Conservation (phyloP, 208 protist genomes). For the Phytomonas francai region DNA sequence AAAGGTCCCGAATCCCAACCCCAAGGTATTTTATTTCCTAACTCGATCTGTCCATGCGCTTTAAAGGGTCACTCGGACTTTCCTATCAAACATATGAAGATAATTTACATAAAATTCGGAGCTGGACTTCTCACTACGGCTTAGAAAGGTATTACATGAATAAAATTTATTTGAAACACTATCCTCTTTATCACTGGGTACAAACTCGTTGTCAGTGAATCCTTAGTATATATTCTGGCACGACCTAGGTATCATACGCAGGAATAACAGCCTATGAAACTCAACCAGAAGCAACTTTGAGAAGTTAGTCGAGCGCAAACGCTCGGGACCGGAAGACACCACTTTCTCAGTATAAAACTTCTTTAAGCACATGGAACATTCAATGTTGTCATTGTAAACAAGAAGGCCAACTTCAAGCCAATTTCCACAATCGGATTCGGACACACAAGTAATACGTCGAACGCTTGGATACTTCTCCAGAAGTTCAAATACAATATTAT, state of each 20-base stretch:
- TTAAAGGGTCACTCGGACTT: constrained; percentile 64
- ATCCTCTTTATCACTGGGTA: not conserved
- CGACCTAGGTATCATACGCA: constrained; percentile 37
- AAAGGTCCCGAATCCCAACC: not conserved
- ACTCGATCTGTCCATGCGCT: constrained; percentile 36
- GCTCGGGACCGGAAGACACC: constrained; percentile 24
- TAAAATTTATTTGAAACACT: not conserved
- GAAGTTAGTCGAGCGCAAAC: constrained; percentile 24
- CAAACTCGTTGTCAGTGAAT: constrained; percentile 20
- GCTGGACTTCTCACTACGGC: not conserved
- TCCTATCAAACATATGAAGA: constrained; percentile 62
- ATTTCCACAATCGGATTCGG: constrained; percentile 52
- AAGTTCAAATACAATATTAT: constrained; percentile 41
- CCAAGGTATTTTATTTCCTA: constrained; percentile 10
- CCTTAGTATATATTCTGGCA: constrained; percentile 59
- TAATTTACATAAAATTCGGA: constrained; percentile 29
- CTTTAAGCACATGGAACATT: constrained; percentile 44
- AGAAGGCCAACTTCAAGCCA: constrained; percentile 54
- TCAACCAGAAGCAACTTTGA: constrained; percentile 40
- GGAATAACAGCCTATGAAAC: constrained; percentile 46
- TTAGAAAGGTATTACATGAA: not conserved
- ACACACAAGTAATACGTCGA: constrained; percentile 44
- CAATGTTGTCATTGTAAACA: constrained; percentile 26
- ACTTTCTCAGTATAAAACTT: constrained; percentile 42
- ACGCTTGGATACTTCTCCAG: constrained; percentile 69